Conservation (phyloP, 805 yeast species). For the Wickerhamiella vanderwaltii region DNA sequence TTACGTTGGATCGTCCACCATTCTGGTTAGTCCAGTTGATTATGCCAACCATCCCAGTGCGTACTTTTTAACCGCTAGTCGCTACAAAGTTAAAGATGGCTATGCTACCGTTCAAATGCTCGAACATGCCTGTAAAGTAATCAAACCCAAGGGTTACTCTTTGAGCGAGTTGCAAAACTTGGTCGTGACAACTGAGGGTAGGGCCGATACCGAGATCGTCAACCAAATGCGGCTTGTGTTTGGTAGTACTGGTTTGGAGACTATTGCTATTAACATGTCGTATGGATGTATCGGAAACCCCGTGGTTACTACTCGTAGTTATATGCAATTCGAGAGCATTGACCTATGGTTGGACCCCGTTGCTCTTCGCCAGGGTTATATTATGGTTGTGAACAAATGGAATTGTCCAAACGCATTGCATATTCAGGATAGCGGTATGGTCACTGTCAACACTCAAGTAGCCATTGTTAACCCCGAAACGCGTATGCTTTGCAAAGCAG, state of each 20-base stretch:
- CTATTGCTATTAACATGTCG: conserved; percentile 61
- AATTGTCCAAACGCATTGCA: conserved; percentile 58
- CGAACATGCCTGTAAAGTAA: conserved; percentile 50
- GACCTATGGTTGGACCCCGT: conserved; percentile 78
- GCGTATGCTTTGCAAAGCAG: conserved; percentile 57
- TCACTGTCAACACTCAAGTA: conserved; percentile 85
- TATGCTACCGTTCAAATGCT: conserved; percentile 78
- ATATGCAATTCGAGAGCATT: conserved; percentile 77
- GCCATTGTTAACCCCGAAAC: conserved; percentile 96
- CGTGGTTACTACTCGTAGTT: conserved; percentile 71
- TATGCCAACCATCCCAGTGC: conserved; percentile 62
- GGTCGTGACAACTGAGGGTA: conserved; percentile 58
- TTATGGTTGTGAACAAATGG: conserved; percentile 64
- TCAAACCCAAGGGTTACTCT: conserved; percentile 49
- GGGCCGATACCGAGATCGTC: conserved; percentile 53
- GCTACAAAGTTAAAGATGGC: conserved; percentile 73
- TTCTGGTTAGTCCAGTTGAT: conserved; percentile 63
- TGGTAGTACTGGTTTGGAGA: conserved; percentile 48
- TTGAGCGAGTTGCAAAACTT: conserved; percentile 60
- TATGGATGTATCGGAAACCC: conserved; percentile 76
- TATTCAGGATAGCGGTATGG: conserved; percentile 91
- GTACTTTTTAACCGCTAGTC: conserved; percentile 56
- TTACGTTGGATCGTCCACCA: conserved; percentile 76
- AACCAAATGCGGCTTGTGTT: conserved; percentile 49
- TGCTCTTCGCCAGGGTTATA: conserved; percentile 79